A percentile compares a stretch with the other conserved stretches of the same genome.
These are phyloP conservation scores for Rhazya stricta DNA, from an alignment of 257 asterid genomes.

Conservation along the genomic window DNA sequence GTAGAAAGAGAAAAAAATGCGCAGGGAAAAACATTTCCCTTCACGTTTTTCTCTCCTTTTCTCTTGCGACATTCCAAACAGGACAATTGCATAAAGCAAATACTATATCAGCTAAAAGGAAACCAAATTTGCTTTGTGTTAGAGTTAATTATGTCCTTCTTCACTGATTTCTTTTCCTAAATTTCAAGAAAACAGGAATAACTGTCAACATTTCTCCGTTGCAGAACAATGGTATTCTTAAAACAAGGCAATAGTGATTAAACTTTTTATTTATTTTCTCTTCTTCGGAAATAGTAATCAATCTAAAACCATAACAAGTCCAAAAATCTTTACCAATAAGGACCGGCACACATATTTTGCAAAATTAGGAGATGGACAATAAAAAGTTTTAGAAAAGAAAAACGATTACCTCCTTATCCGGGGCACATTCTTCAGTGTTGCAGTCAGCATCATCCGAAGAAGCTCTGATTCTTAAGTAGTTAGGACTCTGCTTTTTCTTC, in stretches of 20 bases:
- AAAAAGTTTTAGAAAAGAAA: not conserved
- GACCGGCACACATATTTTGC: not conserved
- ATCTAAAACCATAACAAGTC: not conserved
- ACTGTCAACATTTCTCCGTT: not conserved
- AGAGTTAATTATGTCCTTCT: not conserved
- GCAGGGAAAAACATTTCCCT: not conserved
- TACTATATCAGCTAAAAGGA: not conserved
- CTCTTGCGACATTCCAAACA: not conserved
- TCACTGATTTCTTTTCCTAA: not conserved
- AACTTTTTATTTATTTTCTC: too few relatives aligned
- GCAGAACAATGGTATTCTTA: not conserved
- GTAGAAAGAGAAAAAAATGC: too few relatives aligned
- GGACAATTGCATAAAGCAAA: not conserved
- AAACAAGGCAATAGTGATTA: too few relatives aligned
- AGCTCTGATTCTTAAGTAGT: conserved; percentile 34
- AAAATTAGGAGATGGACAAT: not conserved
- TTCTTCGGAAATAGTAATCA: not conserved
- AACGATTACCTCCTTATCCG: conserved; percentile 74
- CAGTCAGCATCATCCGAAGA: conserved; percentile 60
- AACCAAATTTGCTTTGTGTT: not conserved
- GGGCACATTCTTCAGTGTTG: conserved; percentile 89
- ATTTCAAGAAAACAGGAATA: not conserved
- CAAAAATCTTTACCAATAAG: not conserved
- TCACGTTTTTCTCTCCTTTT: not conserved
- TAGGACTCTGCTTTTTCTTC: conserved; percentile 32